phyloP scores from a whole-genome alignment of 331 rosid species.

The Dryas integrifolia region DNA sequence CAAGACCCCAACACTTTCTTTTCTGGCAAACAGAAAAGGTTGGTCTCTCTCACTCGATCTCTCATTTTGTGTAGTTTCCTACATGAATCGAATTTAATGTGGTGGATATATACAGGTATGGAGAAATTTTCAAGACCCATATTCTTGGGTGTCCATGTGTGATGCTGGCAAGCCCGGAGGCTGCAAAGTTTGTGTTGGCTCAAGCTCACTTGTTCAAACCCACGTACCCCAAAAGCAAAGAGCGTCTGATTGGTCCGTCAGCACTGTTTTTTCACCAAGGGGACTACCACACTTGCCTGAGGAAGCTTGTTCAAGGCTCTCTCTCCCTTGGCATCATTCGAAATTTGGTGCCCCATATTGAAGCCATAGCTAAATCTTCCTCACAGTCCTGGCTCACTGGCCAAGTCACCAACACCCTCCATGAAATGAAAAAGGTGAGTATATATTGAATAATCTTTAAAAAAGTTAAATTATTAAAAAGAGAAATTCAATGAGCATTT shows the following conservation, averaged over 20 bases:
- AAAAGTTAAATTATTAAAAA: too few relatives aligned
- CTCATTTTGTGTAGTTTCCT: too few relatives aligned
- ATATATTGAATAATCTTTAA: neutral
- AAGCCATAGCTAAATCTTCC: constrained; percentile 50
- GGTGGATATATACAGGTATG: constrained; percentile 47
- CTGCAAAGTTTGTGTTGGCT: constrained; percentile 72
- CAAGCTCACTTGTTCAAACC: constrained; percentile 83
- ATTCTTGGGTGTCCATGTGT: constrained; percentile 80
- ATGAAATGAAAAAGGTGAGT: constrained; percentile 77
- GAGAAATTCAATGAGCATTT: too few relatives aligned
- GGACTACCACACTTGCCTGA: constrained; percentile 55
- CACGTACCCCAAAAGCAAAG: constrained; percentile 87
- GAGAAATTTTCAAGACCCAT: constrained; percentile 85
- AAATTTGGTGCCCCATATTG: constrained; percentile 54
- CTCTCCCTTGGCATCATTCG: constrained; percentile 51
- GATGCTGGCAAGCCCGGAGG: constrained; percentile 89
- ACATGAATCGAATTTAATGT: neutral
- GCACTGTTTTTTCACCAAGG: constrained; percentile 89
- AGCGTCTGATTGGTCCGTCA: constrained; percentile 67
- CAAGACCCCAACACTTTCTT: constrained; percentile 73
- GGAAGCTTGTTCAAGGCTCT: constrained; percentile 68
- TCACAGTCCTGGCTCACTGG: constrained; percentile 52
- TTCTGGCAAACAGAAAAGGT: constrained; percentile 73
- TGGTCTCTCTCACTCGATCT: neutral
- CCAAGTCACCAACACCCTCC: constrained; percentile 52